Conservation (phyloP, 2,329 filamentous ascomycete genomes). For the Metarhizium guizhouense region DNA sequence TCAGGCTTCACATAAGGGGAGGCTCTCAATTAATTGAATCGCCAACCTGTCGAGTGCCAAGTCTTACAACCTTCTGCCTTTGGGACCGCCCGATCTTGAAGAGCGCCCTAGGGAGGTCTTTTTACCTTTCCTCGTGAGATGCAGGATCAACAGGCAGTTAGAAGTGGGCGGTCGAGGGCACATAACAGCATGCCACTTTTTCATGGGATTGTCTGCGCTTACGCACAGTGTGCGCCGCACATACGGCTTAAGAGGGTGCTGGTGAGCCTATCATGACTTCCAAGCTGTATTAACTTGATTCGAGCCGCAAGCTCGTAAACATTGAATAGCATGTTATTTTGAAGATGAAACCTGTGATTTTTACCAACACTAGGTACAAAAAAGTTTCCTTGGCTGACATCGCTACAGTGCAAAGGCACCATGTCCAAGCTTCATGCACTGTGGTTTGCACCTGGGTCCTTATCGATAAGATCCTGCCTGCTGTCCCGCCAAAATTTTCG, state of each 20-base stretch:
- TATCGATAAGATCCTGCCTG: slow-evolving; percentile 21
- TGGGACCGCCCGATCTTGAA: background rate
- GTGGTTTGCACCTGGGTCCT: slow-evolving; percentile 6
- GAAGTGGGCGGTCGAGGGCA: background rate
- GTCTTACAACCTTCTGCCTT: background rate
- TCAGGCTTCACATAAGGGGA: background rate
- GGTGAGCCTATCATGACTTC: background rate
- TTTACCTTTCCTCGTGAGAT: background rate
- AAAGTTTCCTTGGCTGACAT: background rate
- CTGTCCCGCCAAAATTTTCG: slow-evolving; percentile 18
- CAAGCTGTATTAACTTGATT: background rate
- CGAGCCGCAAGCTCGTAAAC: background rate
- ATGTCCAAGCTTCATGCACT: slow-evolving; percentile 1
- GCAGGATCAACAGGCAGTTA: background rate
- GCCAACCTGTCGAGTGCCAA: background rate
- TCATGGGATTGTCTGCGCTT: background rate
- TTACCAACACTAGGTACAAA: background rate
- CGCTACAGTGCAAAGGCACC: background rate
- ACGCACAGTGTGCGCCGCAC: slow-evolving; percentile 7
- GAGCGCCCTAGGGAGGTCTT: background rate
- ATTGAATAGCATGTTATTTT: too few relatives aligned
- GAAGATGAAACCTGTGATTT: too few relatives aligned
- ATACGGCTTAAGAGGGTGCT: background rate
- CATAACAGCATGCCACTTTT: slow-evolving; percentile 2
- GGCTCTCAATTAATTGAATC: background rate